phyloP scores from a whole-genome alignment of 179 eudicot genomes.

The Beta corolliflora region DNA sequence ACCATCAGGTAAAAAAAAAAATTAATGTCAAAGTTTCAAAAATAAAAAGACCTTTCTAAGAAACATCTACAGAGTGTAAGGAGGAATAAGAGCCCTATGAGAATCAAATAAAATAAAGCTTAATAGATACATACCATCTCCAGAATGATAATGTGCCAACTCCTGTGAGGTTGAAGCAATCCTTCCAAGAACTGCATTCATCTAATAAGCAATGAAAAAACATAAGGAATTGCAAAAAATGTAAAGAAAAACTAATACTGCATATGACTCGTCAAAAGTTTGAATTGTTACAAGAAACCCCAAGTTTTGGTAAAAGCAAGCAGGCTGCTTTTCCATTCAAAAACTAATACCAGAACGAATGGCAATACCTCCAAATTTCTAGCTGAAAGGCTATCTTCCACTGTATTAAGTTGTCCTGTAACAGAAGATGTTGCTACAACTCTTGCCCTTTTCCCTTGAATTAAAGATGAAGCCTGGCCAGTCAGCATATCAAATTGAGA shows the following conservation, averaged over 20 bases:
- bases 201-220: conserved; percentile 50
- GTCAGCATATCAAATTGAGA: conserved; percentile 86
- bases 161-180: conserved; percentile 90
- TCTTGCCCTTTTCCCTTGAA: conserved; percentile 93
- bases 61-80: not conserved
- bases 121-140: conserved; percentile 63
- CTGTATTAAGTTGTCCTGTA: conserved; percentile 71
- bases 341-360: not conserved
- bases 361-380: conserved; percentile 80
- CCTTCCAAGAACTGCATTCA: conserved; percentile 96
- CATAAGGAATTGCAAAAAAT: conserved; percentile 24
- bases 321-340: not conserved
- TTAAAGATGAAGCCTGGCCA: conserved; percentile 85
- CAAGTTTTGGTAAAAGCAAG: not conserved
- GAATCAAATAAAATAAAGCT: not conserved
- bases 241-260: not conserved
- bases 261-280: not conserved
- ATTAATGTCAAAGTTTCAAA: not conserved
- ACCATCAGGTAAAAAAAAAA: not conserved
- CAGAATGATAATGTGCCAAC: conserved; percentile 96
- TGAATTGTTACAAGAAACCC: not conserved
- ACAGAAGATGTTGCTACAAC: conserved; percentile 84
- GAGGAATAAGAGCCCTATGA: not conserved
- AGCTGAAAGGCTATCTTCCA: conserved; percentile 84
- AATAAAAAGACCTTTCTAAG: not conserved